Base-by-base conservation (phyloP, 345 rosid species). In the Heritiera fomes region DNA sequence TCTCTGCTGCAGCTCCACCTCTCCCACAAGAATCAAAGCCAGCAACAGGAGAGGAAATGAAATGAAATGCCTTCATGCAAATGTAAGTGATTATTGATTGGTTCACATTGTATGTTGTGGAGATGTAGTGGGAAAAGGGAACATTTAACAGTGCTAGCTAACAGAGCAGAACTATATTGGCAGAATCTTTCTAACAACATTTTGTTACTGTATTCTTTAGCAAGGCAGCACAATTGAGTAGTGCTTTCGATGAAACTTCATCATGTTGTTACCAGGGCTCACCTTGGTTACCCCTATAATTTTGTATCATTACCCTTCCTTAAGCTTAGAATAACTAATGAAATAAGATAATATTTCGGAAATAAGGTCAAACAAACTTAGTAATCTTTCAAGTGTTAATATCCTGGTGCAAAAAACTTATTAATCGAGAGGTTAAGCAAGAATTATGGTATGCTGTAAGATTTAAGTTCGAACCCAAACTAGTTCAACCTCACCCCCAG, bases 21-120 rank as follows among this genome's bases (percentile, higher is more conserved):
- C 72, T 7, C 7, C 62, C 90, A 0, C 80, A 83, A 52, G 83
- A 80, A 4, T 20, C 86, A 46, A 85, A 86, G 53, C 81, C 86
- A 20, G 74, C 82, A 66, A 45, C 87, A 13, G 87, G 83, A 80
- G 82, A 87, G 80, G 83, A 81, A 77, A 88, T 86, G 84, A 85
- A 88, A 85, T 88, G 86, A 85, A 63, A 45, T 23, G 28, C 28
- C 28, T 23, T 23, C 0, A 58, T 30, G 8, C 40, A 38, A 47
- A 40, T 34, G 61, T 71, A 71, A 71, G 75, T 53, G 14, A 53
- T 18, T 34, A 53, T 32, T 72, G 47, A 55, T 55, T 73, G 18
- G 32, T 53, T 53, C 30, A 28, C 8, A 70, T 1, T 7, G 12
- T 30, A 30, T 49, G 58, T 7, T 7, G 71, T 67, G 20, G 56